These are phyloP conservation scores for Lachnellula suecica DNA, from an alignment of 2,329 filamentous ascomycete species.

Conservation along the genomic window DNA sequence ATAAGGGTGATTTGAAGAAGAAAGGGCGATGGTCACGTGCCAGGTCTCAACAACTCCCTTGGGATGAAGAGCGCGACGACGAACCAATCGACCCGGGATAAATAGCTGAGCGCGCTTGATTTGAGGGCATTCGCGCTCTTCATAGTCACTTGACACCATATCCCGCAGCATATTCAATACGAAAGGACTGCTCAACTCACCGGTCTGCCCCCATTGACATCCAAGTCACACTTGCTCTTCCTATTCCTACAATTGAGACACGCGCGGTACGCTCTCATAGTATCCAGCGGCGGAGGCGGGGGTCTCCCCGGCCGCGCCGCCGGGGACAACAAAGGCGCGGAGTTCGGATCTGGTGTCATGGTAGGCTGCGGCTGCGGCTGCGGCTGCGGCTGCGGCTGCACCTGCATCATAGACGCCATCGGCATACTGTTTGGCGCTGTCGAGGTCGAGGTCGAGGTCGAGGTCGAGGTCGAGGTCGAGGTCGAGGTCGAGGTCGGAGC, in stretches of 20 bases:
- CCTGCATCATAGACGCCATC: not conserved
- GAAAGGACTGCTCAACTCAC: conserved; percentile 24
- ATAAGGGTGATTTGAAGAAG: too few species aligned
- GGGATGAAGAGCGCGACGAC: too few species aligned
- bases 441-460: too few species aligned
- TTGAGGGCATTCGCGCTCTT: too few species aligned
- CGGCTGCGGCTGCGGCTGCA: too few species aligned
- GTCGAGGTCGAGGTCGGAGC: too few species aligned
- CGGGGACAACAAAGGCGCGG: not conserved
- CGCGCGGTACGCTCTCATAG: conserved; percentile 34
- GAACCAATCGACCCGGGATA: too few species aligned
- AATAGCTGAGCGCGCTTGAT: too few species aligned
- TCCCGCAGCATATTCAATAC: too few species aligned
- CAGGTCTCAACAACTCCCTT: too few species aligned
- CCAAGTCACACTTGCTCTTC: conserved; percentile 34
- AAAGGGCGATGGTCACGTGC: not conserved
- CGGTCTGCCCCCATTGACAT: conserved; percentile 30
- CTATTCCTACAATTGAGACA: conserved; percentile 33
- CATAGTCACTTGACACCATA: not conserved
- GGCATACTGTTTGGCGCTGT: too few species aligned
- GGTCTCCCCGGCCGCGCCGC: conserved; percentile 11
- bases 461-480: too few species aligned
- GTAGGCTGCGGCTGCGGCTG: not conserved
- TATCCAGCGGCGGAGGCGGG: conserved; percentile 22
- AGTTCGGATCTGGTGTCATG: not conserved